Percentiles rank a stretch among this genome's conserved stretches.
phyloP scores from a whole-genome alignment of 2,329 filamentous ascomycete species.

The Fusarium sp. region DNA sequence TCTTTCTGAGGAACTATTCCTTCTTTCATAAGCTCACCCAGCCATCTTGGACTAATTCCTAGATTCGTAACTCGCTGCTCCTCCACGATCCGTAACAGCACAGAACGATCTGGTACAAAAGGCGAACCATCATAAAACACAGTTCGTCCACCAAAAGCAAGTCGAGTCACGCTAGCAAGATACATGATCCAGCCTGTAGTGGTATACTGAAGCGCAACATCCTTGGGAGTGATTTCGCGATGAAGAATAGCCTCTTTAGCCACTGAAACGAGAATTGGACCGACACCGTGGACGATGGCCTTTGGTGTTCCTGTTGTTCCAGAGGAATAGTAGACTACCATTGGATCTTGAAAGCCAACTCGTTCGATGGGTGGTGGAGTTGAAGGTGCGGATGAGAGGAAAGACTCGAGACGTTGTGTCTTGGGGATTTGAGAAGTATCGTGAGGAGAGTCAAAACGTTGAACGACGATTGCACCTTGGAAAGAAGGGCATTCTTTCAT shows the following conservation, averaged over 20 bases:
- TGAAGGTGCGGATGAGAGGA: conserved; percentile 50
- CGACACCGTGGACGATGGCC: conserved; percentile 82
- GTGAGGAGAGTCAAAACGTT: conserved; percentile 69
- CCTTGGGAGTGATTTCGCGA: conserved; percentile 51
- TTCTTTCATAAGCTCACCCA: conserved; percentile 75
- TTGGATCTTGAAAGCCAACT: conserved; percentile 76
- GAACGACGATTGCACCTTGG: conserved; percentile 69
- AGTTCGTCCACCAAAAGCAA: conserved; percentile 68
- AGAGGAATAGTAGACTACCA: conserved; percentile 80
- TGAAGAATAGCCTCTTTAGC: conserved; percentile 68
- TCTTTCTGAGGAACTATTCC: conserved; percentile 69
- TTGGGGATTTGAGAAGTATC: conserved; percentile 64
- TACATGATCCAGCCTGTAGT: conserved; percentile 94
- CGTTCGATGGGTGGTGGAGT: conserved; percentile 63
- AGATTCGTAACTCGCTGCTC: conserved; percentile 75
- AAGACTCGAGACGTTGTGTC: conserved; percentile 56
- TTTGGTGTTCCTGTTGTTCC: conserved; percentile 87
- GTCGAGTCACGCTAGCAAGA: conserved; percentile 64
- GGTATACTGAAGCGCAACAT: conserved; percentile 63
- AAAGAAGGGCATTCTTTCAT: conserved; percentile 71
- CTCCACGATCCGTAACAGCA: conserved; percentile 69
- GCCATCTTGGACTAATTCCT: conserved; percentile 79
- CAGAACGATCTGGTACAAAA: conserved; percentile 73
- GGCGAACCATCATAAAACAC: conserved; percentile 87
- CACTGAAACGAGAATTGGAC: conserved; percentile 65